These are phyloP conservation scores for Penicillium italicum DNA, from an alignment of 2,329 filamentous ascomycete species.

Conservation along the genomic window DNA sequence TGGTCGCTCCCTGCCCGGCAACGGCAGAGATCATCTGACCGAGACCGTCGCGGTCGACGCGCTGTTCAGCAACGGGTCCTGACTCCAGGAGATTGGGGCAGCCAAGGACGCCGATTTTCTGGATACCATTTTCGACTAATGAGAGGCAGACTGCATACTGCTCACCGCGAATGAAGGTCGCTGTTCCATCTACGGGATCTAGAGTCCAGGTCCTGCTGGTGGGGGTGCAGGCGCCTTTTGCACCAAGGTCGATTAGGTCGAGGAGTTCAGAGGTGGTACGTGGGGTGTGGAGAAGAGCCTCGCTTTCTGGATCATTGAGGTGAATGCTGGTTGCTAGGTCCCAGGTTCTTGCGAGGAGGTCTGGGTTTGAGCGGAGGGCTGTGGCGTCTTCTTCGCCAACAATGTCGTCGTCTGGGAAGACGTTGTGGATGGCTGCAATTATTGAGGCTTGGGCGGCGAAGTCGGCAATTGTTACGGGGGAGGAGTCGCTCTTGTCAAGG, in stretches of 20 bases:
- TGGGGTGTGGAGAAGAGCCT: conserved; percentile 40
- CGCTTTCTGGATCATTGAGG: conserved; percentile 33
- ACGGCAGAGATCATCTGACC: conserved; percentile 52
- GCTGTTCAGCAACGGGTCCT: conserved; percentile 36
- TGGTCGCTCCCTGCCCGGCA: conserved; percentile 43
- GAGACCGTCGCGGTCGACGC: conserved; percentile 43
- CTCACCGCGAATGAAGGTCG: conserved; percentile 57
- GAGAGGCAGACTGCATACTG: conserved; percentile 62
- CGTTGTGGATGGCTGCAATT: conserved; percentile 53
- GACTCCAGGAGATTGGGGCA: conserved; percentile 56
- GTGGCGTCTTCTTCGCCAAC: conserved; percentile 60
- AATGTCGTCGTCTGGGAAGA: conserved; percentile 56
- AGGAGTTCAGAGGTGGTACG: conserved; percentile 55
- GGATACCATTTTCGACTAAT: conserved; percentile 55
- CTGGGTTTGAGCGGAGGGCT: conserved; percentile 49
- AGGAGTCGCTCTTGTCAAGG: conserved; percentile 56
- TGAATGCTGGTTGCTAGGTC: conserved; percentile 47
- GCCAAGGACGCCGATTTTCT: conserved; percentile 58
- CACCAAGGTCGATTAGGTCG: conserved; percentile 59
- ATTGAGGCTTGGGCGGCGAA: conserved; percentile 62
- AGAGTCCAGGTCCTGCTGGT: conserved; percentile 57
- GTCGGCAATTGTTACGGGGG: conserved; percentile 62
- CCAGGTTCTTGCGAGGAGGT: conserved; percentile 54
- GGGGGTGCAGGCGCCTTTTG: conserved; percentile 38
- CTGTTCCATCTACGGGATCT: conserved; percentile 64